These are phyloP conservation scores for Sophora flavescens DNA, from an alignment of 306 rosid species.

Conservation along the genomic window DNA sequence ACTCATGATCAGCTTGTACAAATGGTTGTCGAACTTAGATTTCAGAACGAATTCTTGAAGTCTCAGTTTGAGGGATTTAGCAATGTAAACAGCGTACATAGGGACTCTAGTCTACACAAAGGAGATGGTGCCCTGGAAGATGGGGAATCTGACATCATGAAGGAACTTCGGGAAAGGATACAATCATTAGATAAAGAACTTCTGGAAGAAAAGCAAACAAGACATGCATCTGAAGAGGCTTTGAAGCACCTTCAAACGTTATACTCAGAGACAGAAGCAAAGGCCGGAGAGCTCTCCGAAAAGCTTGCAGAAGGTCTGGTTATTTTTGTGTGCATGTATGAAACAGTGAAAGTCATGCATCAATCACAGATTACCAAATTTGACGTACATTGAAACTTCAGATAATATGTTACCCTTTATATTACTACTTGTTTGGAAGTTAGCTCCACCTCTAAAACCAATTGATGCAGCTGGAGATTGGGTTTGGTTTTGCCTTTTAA, in stretches of 20 bases:
- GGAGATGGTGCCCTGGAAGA: constrained; percentile 50
- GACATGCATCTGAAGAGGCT: constrained; percentile 87
- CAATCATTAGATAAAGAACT: constrained; percentile 69
- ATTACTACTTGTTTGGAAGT: constrained; percentile 27
- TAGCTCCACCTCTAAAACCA: constrained; percentile 28
- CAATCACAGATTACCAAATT: constrained; percentile 23
- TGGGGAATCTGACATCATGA: constrained; percentile 53
- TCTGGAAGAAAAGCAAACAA: constrained; percentile 81
- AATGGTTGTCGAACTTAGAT: constrained; percentile 69
- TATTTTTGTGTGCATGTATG: constrained; percentile 26
- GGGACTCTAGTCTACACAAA: constrained; percentile 46
- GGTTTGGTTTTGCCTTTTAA: constrained; percentile 30
- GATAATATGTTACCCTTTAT: constrained; percentile 22
- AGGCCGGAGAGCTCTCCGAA: constrained; percentile 75
- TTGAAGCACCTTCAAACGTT: constrained; percentile 79
- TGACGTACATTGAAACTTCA: constrained; percentile 21
- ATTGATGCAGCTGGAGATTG: constrained; percentile 30
- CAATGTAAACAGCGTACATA: constrained; percentile 43
- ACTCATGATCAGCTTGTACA: constrained; percentile 70
- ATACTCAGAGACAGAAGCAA: constrained; percentile 82
- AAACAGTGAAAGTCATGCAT: constrained; percentile 26
- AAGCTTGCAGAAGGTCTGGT: constrained; percentile 88
- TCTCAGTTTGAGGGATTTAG: constrained; percentile 74
- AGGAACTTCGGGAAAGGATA: constrained; percentile 65
- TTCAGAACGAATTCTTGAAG: constrained; percentile 86